phyloP scores from a whole-genome alignment of 2,329 filamentous ascomycete genomes.

The Penicillium sp. region DNA sequence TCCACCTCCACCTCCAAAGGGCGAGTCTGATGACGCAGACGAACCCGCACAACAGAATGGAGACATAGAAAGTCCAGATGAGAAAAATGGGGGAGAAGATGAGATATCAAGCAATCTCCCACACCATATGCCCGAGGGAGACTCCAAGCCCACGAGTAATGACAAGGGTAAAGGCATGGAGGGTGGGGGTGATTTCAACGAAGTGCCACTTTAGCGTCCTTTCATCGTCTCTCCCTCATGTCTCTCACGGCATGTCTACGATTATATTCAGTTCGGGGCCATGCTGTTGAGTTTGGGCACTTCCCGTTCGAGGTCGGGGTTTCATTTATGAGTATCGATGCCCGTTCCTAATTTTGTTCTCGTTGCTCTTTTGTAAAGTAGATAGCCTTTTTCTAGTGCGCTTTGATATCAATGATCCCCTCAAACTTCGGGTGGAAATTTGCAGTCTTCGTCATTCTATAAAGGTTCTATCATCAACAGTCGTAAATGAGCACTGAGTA shows the following conservation, averaged over 20 bases:
- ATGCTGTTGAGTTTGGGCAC: constrained; percentile 17
- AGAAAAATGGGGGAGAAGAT: constrained; percentile 23
- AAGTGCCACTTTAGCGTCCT: constrained; percentile 37
- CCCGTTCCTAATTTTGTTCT: constrained; percentile 18
- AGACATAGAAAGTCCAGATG: constrained; percentile 14
- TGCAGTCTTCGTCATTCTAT: constrained; percentile 20
- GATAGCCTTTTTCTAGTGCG: constrained; percentile 21
- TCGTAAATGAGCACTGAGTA: constrained; percentile 22
- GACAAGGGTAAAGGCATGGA: constrained; percentile 38
- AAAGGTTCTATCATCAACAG: constrained; percentile 30
- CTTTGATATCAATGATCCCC: constrained; percentile 3
- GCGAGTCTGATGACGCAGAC: constrained; percentile 29
- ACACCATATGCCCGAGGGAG: constrained; percentile 28
- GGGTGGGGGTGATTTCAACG: constrained; percentile 40
- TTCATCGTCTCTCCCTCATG: constrained; percentile 11
- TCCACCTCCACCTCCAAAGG: constrained; percentile 37
- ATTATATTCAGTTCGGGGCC: constrained; percentile 27
- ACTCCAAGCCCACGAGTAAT: constrained; percentile 22
- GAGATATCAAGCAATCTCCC: constrained; percentile 32
- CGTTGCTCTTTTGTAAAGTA: constrained; percentile 27
- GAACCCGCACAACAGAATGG: constrained; percentile 25
- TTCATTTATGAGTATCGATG: constrained; percentile 22
- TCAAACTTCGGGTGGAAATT: not conserved
- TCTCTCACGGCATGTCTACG: constrained; percentile 15
- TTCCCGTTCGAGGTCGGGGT: constrained; percentile 7